These are phyloP conservation scores for Trichocladium antarcticum DNA, from an alignment of 495 filamentous ascomycete genomes.

Conservation along the genomic window DNA sequence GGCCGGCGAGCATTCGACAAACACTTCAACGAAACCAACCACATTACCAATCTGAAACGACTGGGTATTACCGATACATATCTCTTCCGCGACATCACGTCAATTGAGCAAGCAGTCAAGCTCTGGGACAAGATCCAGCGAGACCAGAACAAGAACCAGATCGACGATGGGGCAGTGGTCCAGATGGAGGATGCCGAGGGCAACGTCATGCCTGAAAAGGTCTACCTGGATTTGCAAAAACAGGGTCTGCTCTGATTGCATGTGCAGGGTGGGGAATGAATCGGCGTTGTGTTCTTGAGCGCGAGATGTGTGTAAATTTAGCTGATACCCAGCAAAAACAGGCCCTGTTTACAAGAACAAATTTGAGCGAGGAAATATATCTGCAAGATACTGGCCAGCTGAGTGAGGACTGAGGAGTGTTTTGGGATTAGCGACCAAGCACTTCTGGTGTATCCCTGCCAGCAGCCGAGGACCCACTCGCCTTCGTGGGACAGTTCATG, in stretches of 20 bases:
- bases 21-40: conserved; percentile 88
- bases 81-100: conserved; percentile 86
- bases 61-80: conserved; percentile 87
- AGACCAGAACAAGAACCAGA: conserved; percentile 69
- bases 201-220: conserved; percentile 97
- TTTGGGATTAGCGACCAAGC: too few species aligned
- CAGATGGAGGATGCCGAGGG: conserved; percentile 98
- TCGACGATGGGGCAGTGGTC: conserved; percentile 67
- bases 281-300: neutral
- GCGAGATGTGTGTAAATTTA: conserved; percentile 5
- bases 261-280: neutral
- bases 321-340: conserved; percentile 18
- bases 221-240: conserved; percentile 77
- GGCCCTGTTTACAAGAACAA: too few species aligned
- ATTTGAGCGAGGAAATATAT: too few species aligned
- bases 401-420: too few species aligned
- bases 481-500: too few species aligned
- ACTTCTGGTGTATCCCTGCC: too few species aligned
- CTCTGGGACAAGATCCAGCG: conserved; percentile 90
- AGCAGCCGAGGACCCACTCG: too few species aligned
- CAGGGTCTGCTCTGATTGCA: conserved; percentile 53
- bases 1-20: conserved; percentile 93
- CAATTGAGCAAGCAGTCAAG: conserved; percentile 73
- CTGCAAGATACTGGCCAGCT: too few species aligned
- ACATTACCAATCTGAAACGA: conserved; percentile 87